These are phyloP conservation scores for Lepidium africanum DNA, from an alignment of 345 rosid genomes.

Conservation along the genomic window DNA sequence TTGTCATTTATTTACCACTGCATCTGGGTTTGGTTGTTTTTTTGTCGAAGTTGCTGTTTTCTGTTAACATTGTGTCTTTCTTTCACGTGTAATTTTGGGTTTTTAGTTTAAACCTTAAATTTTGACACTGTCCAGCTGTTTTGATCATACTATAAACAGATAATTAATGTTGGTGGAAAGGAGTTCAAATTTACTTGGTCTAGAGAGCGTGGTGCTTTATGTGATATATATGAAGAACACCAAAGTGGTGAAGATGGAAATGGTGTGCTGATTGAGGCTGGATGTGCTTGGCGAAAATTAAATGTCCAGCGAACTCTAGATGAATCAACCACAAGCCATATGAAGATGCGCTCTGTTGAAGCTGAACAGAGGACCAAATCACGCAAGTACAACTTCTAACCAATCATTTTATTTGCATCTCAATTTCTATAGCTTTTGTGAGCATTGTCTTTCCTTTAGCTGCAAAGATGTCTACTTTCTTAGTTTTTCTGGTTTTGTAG, in stretches of 20 bases:
- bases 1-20: background rate
- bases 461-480: constrained; percentile 10
- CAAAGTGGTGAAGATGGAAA: constrained; percentile 72
- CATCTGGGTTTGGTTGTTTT: background rate
- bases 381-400: constrained; percentile 58
- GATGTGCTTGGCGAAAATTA: constrained; percentile 88
- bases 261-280: constrained; percentile 89
- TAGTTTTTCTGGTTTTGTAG: constrained; percentile 1
- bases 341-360: constrained; percentile 91
- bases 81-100: background rate
- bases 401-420: constrained; percentile 13
- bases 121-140: background rate
- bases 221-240: constrained; percentile 86
- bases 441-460: constrained; percentile 11
- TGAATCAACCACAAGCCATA: constrained; percentile 80
- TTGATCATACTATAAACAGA: constrained; percentile 31
- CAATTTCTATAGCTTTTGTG: background rate
- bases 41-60: background rate
- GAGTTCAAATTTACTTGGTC: constrained; percentile 97
- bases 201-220: constrained; percentile 62
- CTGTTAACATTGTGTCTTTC: background rate
- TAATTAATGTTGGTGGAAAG: constrained; percentile 86
- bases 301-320: constrained; percentile 87
- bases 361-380: constrained; percentile 77
- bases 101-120: background rate